Evolutionary conservation across 2,329 filamentous ascomycete species (phyloP).

Genomic region (Pyrenochaeta sp.): DNA sequence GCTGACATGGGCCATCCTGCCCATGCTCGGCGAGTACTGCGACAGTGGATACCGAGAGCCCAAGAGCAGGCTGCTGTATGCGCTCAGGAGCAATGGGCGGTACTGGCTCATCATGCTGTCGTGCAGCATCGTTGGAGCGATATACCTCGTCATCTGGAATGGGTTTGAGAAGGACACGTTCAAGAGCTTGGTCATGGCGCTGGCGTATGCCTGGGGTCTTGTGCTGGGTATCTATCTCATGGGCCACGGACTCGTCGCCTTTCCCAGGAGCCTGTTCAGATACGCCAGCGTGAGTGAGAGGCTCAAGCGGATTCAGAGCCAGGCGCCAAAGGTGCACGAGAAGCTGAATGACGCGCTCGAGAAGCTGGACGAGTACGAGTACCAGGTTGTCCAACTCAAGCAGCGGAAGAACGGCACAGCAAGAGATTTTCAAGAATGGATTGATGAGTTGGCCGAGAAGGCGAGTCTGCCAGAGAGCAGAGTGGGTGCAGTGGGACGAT

Average conservation of each 20-base stretch:
- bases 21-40: conserved; percentile 91
- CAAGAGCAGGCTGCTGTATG: conserved; percentile 80
- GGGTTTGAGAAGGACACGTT: conserved; percentile 75
- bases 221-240: conserved; percentile 94
- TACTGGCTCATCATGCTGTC: conserved; percentile 85
- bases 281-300: conserved; percentile 78
- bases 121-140: conserved; percentile 72
- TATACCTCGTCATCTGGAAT: conserved; percentile 84
- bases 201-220: conserved; percentile 93
- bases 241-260: conserved; percentile 93
- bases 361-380: conserved; percentile 80
- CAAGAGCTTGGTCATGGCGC: conserved; percentile 87
- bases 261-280: conserved; percentile 81
- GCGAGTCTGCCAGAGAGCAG: conserved; percentile 71
- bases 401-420: conserved; percentile 82
- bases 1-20: conserved; percentile 93
- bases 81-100: conserved; percentile 83
- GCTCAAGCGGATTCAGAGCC: conserved; percentile 76
- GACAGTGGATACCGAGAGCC: conserved; percentile 93
- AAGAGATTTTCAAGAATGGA: conserved; percentile 85
- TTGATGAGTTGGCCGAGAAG: conserved; percentile 87
- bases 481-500: conserved; percentile 31
- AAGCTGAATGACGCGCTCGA: conserved; percentile 84
- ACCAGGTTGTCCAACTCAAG: conserved; percentile 79
- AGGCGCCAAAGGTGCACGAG: conserved; percentile 84